These are phyloP conservation scores for Polygonum aviculare DNA, from an alignment of 148 eudicot genomes.

Conservation along the genomic window DNA sequence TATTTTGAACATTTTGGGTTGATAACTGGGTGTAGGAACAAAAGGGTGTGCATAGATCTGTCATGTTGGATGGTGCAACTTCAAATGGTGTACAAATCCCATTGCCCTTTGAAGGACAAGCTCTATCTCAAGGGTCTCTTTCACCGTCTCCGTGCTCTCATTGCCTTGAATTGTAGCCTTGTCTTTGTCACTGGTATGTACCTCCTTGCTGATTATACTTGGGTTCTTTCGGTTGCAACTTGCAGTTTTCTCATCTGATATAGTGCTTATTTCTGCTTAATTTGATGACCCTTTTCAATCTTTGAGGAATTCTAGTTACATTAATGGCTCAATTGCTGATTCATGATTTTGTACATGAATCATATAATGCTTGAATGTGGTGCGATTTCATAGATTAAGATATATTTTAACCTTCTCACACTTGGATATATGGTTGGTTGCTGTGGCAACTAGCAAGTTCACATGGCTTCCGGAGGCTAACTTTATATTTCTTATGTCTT, in stretches of 20 bases:
- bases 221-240: neutral
- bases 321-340: neutral
- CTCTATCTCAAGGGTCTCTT: conserved; percentile 74
- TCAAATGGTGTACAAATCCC: conserved; percentile 52
- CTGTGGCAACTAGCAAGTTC: neutral
- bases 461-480: neutral
- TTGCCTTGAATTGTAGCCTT: conserved; percentile 84
- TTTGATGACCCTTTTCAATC: neutral
- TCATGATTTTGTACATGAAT: neutral
- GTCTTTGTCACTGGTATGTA: conserved; percentile 69
- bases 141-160: conserved; percentile 88
- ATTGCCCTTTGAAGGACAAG: conserved; percentile 68
- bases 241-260: neutral
- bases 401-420: neutral
- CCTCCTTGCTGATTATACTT: conserved; percentile 8
- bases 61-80: conserved; percentile 99
- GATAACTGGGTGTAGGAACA: conserved; percentile 43
- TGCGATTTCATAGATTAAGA: neutral
- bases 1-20: conserved; percentile 1
- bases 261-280: neutral
- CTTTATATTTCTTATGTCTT: neutral
- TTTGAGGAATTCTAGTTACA: neutral
- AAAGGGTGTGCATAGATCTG: conserved; percentile 89
- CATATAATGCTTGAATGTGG: neutral
- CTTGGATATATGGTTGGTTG: neutral